Conservation (phyloP, 2,329 filamentous ascomycete genomes). For the Daldinia sp. region DNA sequence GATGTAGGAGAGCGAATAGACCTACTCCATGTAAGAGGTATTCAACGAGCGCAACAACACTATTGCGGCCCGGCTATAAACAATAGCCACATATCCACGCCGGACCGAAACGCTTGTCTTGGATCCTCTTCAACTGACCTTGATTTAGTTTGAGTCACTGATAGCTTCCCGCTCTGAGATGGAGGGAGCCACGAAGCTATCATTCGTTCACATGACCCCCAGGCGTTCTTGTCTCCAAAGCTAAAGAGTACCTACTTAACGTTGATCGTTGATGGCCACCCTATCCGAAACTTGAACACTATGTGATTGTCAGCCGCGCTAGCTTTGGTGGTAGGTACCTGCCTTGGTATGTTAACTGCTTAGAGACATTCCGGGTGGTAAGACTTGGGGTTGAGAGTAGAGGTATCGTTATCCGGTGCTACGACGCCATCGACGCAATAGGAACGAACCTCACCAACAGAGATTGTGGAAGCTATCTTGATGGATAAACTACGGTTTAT, state of each 20-base stretch:
- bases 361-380: not conserved
- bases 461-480: not conserved
- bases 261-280: conserved; percentile 11
- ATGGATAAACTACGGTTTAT: not conserved
- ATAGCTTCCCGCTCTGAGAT: conserved; percentile 15
- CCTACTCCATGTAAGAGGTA: not conserved
- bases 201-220: not conserved
- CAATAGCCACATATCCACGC: not conserved
- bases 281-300: not conserved
- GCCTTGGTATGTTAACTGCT: not conserved
- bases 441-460: not conserved
- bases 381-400: conserved; percentile 1
- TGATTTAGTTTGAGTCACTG: conserved; percentile 7
- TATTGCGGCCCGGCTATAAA: not conserved
- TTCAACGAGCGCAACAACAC: not conserved
- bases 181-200: not conserved
- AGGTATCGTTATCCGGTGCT: not conserved
- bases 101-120: conserved; percentile 12
- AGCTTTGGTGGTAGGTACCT: not conserved
- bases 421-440: not conserved
- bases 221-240: not conserved
- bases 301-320: not conserved
- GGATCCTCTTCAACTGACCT: not conserved
- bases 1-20: not conserved
- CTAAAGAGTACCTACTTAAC: conserved; percentile 9